Conservation (phyloP, 176 grass and related monocot species). For the Cenchrus fungigraminus region DNA sequence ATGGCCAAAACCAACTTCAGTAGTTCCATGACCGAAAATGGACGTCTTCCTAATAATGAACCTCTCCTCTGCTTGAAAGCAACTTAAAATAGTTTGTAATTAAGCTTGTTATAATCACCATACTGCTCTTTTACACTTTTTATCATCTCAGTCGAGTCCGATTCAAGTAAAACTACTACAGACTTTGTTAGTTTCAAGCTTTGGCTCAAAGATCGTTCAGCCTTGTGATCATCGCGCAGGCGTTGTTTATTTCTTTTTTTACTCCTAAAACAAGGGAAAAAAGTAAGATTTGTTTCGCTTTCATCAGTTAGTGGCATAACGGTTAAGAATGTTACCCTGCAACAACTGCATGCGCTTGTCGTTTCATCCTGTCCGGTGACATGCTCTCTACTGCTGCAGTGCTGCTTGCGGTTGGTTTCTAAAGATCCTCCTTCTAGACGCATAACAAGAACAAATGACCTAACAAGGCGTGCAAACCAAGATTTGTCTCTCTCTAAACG, state of each 20-base stretch:
- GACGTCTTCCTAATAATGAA: no score
- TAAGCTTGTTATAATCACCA: not conserved
- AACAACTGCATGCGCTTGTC: constrained; percentile 46
- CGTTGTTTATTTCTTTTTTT: not conserved
- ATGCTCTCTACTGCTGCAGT: constrained; percentile 10
- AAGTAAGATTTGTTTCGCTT: constrained; percentile 27
- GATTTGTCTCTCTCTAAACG: constrained; percentile 33
- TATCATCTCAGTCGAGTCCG: not conserved
- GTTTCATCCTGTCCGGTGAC: constrained; percentile 6
- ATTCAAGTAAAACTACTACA: constrained; percentile 20
- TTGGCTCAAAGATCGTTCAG: not conserved
- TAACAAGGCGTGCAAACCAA: constrained; percentile 35
- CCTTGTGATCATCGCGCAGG: not conserved
- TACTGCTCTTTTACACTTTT: not conserved
- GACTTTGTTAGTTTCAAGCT: not conserved
- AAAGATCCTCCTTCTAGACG: constrained; percentile 28
- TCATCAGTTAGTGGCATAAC: constrained; percentile 34
- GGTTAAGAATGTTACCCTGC: not conserved
- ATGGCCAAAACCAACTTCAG: no score
- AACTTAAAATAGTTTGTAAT: not conserved
- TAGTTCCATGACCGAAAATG: no score
- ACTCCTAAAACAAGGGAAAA: not conserved
- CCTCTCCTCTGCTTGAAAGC: not conserved
- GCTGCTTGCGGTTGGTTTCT: constrained; percentile 33
- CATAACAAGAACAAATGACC: constrained; percentile 18